These are phyloP conservation scores for Hirschioporus abietinus DNA, from an alignment of 768 basidiomycete species.

Conservation along the genomic window DNA sequence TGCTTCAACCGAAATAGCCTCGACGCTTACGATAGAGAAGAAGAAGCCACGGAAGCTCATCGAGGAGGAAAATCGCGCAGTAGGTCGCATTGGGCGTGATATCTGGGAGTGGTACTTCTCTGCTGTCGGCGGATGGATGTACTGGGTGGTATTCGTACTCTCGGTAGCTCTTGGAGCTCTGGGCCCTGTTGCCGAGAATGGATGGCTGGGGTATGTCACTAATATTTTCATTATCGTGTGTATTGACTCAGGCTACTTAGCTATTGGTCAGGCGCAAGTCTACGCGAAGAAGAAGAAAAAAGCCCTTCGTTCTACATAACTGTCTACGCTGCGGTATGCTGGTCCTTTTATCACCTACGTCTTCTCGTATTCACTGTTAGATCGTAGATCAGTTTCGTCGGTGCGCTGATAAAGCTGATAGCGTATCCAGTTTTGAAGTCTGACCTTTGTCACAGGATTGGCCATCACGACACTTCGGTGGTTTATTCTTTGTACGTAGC, in stretches of 20 bases:
- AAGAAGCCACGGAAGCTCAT: slow-evolving; percentile 74
- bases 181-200: slow-evolving; percentile 68
- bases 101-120: slow-evolving; percentile 60
- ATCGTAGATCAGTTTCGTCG: slow-evolving; percentile 31
- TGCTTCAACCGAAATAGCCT: slow-evolving; percentile 27
- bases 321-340: slow-evolving; percentile 61
- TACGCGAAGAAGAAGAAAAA: slow-evolving; percentile 32
- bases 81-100: slow-evolving; percentile 59
- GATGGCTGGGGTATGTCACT: slow-evolving; percentile 60
- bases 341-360: not conserved
- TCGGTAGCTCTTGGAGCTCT: slow-evolving; percentile 52
- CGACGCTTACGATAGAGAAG: slow-evolving; percentile 19
- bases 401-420: slow-evolving; percentile 18
- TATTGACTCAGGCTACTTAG: slow-evolving; percentile 25
- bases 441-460: slow-evolving; percentile 33
- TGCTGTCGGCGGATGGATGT: slow-evolving; percentile 44
- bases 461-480: slow-evolving; percentile 56
- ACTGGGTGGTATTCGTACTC: slow-evolving; percentile 53
- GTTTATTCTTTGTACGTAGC: slow-evolving; percentile 61
- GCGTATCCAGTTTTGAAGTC: not conserved
- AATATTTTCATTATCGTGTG: slow-evolving; percentile 20
- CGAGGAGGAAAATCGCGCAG: slow-evolving; percentile 78
- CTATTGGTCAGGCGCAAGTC: slow-evolving; percentile 51
- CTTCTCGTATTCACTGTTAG: not conserved
- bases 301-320: slow-evolving; percentile 58